These are phyloP conservation scores for Bipolaris victoriae DNA, from an alignment of 2,329 filamentous ascomycete species.

Conservation along the genomic window DNA sequence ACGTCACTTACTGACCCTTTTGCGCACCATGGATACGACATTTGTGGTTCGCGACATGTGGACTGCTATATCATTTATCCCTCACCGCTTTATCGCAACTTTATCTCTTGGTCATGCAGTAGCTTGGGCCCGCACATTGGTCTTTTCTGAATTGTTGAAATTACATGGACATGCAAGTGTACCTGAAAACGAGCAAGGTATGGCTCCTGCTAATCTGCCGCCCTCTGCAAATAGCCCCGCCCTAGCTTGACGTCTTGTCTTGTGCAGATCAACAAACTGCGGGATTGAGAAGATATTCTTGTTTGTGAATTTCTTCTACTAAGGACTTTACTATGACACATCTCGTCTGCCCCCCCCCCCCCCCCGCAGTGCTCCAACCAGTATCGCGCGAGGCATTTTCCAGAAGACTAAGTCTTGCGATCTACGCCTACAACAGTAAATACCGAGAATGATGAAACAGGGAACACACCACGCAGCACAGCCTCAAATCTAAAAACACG, in stretches of 20 bases:
- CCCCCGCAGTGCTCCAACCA: not conserved
- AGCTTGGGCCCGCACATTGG: slow-evolving; percentile 12
- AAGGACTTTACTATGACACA: not conserved
- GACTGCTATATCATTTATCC: not conserved
- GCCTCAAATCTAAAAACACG: not conserved
- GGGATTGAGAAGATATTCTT: not conserved
- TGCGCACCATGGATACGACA: slow-evolving; percentile 7
- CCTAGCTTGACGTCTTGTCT: not conserved
- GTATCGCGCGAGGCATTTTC: slow-evolving; percentile 4
- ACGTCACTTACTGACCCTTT: slow-evolving; percentile 18
- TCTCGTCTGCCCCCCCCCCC: not conserved
- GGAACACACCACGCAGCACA: not conserved
- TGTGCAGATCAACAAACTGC: not conserved
- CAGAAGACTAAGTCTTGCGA: not conserved
- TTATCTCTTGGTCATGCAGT: slow-evolving; percentile 11
- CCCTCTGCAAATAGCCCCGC: not conserved
- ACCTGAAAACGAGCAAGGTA: slow-evolving; percentile 5
- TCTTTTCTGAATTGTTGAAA: slow-evolving; percentile 4
- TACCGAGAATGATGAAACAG: not conserved
- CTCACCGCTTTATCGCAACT: slow-evolving; percentile 10
- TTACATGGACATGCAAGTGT: slow-evolving; percentile 10
- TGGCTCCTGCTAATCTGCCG: not conserved
- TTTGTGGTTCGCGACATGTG: slow-evolving; percentile 3
- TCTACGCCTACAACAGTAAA: not conserved
- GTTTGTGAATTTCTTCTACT: not conserved